phyloP scores from a whole-genome alignment of 768 basidiomycete species.

The Myochromella boudieri region DNA sequence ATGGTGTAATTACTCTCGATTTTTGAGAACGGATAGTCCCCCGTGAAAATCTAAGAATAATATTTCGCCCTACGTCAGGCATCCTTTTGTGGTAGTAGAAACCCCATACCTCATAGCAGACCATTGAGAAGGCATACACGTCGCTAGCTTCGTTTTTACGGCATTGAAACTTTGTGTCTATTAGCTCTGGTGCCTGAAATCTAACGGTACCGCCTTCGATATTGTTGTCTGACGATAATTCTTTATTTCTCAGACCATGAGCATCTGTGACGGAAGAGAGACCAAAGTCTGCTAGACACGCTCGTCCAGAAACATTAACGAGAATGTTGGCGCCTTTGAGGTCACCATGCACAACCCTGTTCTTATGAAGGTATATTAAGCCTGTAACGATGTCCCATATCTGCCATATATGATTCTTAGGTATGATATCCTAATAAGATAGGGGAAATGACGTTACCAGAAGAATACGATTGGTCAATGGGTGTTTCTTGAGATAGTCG shows the following conservation, averaged over 20 bases:
- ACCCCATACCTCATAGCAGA: conserved; percentile 16
- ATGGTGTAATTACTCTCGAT: conserved; percentile 18
- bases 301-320: conserved; percentile 36
- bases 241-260: conserved; percentile 16
- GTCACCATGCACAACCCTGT: conserved; percentile 44
- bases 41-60: conserved; percentile 23
- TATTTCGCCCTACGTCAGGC: not conserved
- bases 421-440: conserved; percentile 18
- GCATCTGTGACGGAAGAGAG: conserved; percentile 29
- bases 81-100: not conserved
- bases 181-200: conserved; percentile 36
- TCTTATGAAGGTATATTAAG: conserved; percentile 32
- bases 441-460: conserved; percentile 4
- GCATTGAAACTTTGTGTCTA: conserved; percentile 20
- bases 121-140: conserved; percentile 19
- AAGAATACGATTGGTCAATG: conserved; percentile 15
- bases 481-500: conserved; percentile 20
- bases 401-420: conserved; percentile 16
- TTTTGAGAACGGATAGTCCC: conserved; percentile 26
- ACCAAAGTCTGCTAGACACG: conserved; percentile 53
- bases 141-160: conserved; percentile 12
- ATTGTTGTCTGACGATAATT: conserved; percentile 19
- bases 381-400: conserved; percentile 31
- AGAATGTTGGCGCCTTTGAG: conserved; percentile 54
- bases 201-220: conserved; percentile 29